phyloP scores from a whole-genome alignment of 345 rosid species.

The Gossypium sturtianum region DNA sequence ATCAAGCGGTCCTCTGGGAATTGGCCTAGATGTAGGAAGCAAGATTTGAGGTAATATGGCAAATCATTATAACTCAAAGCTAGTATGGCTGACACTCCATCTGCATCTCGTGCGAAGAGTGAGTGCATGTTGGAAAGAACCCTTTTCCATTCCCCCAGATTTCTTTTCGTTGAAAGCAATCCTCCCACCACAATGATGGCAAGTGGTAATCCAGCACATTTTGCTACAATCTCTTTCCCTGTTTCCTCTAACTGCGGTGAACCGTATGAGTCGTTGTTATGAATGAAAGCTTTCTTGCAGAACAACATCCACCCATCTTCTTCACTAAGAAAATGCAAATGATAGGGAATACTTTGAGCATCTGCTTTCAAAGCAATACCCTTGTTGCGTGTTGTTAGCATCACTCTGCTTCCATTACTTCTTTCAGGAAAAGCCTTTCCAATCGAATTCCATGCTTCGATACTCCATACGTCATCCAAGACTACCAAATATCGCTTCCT shows the following conservation, averaged over 20 bases:
- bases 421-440: constrained; percentile 18
- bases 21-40: constrained; percentile 24
- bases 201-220: constrained; percentile 27
- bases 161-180: constrained; percentile 22
- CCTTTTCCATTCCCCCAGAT: constrained; percentile 22
- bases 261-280: not conserved
- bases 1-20: constrained; percentile 25
- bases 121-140: constrained; percentile 20
- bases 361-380: constrained; percentile 19
- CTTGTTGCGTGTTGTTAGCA: constrained; percentile 21
- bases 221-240: constrained; percentile 23
- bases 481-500: constrained; percentile 19
- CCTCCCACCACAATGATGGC: constrained; percentile 29
- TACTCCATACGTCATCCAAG: constrained; percentile 27
- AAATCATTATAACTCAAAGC: constrained; percentile 27
- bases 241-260: constrained; percentile 21
- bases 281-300: constrained; percentile 17
- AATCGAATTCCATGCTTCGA: constrained; percentile 18
- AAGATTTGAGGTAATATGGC: constrained; percentile 26
- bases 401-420: constrained; percentile 22
- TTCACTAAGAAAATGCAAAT: constrained; percentile 12
- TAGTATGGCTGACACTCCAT: constrained; percentile 23
- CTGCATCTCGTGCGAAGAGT: constrained; percentile 14
- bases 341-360: constrained; percentile 9
- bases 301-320: constrained; percentile 26